phyloP scores from a whole-genome alignment of 106 monocot genomes.

The Apostasia shenzhenica region DNA sequence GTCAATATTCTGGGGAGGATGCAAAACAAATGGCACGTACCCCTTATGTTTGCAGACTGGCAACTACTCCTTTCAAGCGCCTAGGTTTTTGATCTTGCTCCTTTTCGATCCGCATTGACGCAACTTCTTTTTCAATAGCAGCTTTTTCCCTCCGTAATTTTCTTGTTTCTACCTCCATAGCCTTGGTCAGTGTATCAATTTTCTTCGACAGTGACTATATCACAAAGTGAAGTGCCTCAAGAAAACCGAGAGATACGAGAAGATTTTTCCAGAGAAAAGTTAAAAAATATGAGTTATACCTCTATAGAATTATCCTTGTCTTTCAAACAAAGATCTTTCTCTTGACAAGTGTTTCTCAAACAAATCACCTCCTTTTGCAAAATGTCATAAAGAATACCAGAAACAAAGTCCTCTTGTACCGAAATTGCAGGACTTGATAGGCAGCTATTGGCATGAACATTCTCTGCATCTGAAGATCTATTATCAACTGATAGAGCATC shows the following conservation, averaged over 20 bases:
- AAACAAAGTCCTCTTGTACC: slow-evolving; percentile 49
- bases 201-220: slow-evolving; percentile 63
- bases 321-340: slow-evolving; percentile 60
- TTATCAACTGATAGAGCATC: slow-evolving; percentile 14
- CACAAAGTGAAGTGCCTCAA: not conserved
- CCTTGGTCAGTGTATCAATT: slow-evolving; percentile 57
- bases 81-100: slow-evolving; percentile 52
- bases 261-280: not conserved
- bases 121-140: slow-evolving; percentile 56
- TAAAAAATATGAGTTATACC: slow-evolving; percentile 18
- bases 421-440: slow-evolving; percentile 13
- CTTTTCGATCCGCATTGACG: slow-evolving; percentile 37
- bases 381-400: slow-evolving; percentile 63
- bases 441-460: slow-evolving; percentile 12
- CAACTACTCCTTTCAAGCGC: slow-evolving; percentile 30
- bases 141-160: slow-evolving; percentile 67
- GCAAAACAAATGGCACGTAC: slow-evolving; percentile 2
- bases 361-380: slow-evolving; percentile 73
- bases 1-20: not conserved
- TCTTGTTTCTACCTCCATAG: slow-evolving; percentile 78
- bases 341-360: slow-evolving; percentile 66
- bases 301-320: slow-evolving; percentile 79
- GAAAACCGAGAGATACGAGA: not conserved
- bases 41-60: slow-evolving; percentile 20
- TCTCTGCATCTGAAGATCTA: slow-evolving; percentile 7